Conservation (phyloP, 2,329 filamentous ascomycete species). For the Aspergillus ochraceoroseus region DNA sequence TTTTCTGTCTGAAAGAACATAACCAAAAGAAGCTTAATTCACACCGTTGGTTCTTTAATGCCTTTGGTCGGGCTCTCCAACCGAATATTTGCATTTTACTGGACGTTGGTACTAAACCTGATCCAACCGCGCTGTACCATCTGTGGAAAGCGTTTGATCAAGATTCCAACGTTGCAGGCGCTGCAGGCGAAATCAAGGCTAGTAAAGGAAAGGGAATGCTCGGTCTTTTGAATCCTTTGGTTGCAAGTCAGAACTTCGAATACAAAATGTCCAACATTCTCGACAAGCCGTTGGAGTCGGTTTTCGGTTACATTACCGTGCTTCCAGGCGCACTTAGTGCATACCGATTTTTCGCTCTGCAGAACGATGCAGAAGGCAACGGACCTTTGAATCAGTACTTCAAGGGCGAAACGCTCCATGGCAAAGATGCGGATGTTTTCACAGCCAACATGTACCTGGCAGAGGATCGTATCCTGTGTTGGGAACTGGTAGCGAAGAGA, state of each 20-base stretch:
- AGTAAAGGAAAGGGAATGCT: constrained; percentile 83
- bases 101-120: constrained; percentile 91
- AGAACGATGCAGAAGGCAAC: constrained; percentile 94
- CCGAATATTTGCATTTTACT: constrained; percentile 96
- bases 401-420: constrained; percentile 95
- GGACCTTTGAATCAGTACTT: constrained; percentile 97
- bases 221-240: constrained; percentile 84
- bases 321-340: constrained; percentile 90
- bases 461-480: constrained; percentile 97
- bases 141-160: constrained; percentile 98
- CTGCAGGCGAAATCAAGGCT: constrained; percentile 95
- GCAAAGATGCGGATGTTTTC: constrained; percentile 93
- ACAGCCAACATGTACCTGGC: constrained; percentile 99
- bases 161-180: constrained; percentile 93
- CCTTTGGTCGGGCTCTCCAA: constrained; percentile 84
- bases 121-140: constrained; percentile 87
- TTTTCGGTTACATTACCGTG: constrained; percentile 97
- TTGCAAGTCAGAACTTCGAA: constrained; percentile 97
- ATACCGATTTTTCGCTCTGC: constrained; percentile 90
- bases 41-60: constrained; percentile 99
- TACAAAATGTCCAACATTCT: constrained; percentile 99
- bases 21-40: constrained; percentile 98
- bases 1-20: constrained; percentile 97
- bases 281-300: constrained; percentile 93
- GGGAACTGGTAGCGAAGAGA: constrained; percentile 92